Evolutionary conservation across 495 filamentous ascomycete species (phyloP).

Genomic region (Xanthoparmelia taractica): DNA sequence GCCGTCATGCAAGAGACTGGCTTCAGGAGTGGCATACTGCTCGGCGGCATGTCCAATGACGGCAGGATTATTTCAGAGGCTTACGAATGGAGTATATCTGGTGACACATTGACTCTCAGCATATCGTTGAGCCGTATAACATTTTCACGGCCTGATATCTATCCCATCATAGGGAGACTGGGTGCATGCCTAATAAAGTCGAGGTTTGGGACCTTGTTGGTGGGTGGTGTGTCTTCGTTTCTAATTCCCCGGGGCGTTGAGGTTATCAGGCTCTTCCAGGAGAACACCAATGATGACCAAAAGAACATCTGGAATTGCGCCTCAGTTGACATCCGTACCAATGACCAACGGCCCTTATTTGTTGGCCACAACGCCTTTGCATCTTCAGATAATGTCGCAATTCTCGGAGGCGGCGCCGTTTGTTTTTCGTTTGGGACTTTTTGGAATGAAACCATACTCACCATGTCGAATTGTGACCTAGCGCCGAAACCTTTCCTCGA

Average conservation of each 20-base stretch:
- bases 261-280: constrained; percentile 31
- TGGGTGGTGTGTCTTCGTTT: constrained; percentile 36
- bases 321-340: constrained; percentile 9
- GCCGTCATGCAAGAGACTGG: constrained; percentile 41
- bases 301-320: constrained; percentile 16
- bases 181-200: constrained; percentile 39
- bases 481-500: neutral
- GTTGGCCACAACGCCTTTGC: constrained; percentile 54
- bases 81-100: constrained; percentile 48
- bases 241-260: constrained; percentile 32
- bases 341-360: constrained; percentile 50
- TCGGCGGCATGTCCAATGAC: constrained; percentile 57
- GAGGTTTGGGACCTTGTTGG: constrained; percentile 35
- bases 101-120: constrained; percentile 4
- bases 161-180: constrained; percentile 26
- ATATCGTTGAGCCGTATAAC: constrained; percentile 24
- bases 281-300: constrained; percentile 6
- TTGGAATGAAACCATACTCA: constrained; percentile 58
- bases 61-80: constrained; percentile 51
- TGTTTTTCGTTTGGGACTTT: constrained; percentile 83
- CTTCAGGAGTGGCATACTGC: constrained; percentile 47
- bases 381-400: constrained; percentile 40
- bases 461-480: constrained; percentile 25
- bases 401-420: constrained; percentile 75
- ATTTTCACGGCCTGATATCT: neutral